Evolutionary conservation across 805 yeast genomes (phyloP).

Genomic region (Maudiozyma saulgeensis): DNA sequence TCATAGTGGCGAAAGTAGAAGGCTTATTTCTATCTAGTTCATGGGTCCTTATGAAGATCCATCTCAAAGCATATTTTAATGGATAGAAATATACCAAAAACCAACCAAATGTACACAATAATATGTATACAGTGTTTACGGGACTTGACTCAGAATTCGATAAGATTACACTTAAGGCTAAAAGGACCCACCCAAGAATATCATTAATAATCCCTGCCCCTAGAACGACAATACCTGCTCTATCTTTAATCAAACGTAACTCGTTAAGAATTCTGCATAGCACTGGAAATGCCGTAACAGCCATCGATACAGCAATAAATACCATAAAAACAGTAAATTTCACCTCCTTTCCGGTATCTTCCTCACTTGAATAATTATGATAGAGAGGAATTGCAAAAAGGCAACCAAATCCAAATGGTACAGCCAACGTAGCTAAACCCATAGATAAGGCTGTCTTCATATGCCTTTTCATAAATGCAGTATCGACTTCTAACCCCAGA

Average conservation of each 20-base stretch:
- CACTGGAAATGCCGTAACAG: conserved; percentile 82
- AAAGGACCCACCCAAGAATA: conserved; percentile 69
- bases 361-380: conserved; percentile 38
- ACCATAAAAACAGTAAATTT: conserved; percentile 69
- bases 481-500: conserved; percentile 72
- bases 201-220: conserved; percentile 81
- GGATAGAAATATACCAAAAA: conserved; percentile 51
- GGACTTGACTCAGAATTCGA: conserved; percentile 61
- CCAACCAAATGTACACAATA: conserved; percentile 63
- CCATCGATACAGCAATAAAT: conserved; percentile 73
- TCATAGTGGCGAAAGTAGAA: conserved; percentile 49
- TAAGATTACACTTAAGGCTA: conserved; percentile 66
- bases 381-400: conserved; percentile 60
- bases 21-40: conserved; percentile 54
- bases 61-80: conserved; percentile 39
- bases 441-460: conserved; percentile 53
- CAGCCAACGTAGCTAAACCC: conserved; percentile 61
- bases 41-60: conserved; percentile 39
- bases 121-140: conserved; percentile 57
- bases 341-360: conserved; percentile 27
- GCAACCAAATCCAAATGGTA: conserved; percentile 76
- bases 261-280: conserved; percentile 71
- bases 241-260: conserved; percentile 55
- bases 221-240: conserved; percentile 64
- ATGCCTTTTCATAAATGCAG: conserved; percentile 52